phyloP scores from a whole-genome alignment of 2,329 filamentous ascomycete genomes.

The Colletotrichum horii region DNA sequence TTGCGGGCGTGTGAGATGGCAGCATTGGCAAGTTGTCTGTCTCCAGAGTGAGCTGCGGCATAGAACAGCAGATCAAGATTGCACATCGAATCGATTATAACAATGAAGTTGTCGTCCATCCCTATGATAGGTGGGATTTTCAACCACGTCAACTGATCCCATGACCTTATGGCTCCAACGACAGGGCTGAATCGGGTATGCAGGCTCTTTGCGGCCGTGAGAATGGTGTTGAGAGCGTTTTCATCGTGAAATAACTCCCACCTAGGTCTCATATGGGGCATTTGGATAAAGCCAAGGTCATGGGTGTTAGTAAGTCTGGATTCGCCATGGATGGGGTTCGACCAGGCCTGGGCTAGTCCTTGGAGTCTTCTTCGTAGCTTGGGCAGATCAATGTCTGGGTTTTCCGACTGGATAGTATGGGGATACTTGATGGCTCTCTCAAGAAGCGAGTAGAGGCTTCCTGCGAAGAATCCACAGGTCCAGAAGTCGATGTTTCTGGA shows the following conservation, averaged over 20 bases:
- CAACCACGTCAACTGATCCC: conserved; percentile 24
- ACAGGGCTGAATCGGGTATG: background rate
- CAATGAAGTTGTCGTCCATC: conserved; percentile 34
- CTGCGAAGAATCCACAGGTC: conserved; percentile 39
- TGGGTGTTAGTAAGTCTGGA: conserved; percentile 53
- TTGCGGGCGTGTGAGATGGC: conserved; percentile 44
- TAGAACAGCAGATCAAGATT: conserved; percentile 44
- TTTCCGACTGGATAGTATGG: background rate
- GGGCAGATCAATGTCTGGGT: background rate
- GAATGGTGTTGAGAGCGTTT: conserved; percentile 40
- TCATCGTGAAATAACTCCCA: conserved; percentile 49
- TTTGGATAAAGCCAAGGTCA: conserved; percentile 59
- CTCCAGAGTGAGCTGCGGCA: conserved; percentile 35
- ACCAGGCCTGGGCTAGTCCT: conserved; percentile 32
- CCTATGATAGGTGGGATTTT: conserved; percentile 30
- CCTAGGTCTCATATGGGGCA: conserved; percentile 49
- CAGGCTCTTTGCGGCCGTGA: conserved; percentile 31
- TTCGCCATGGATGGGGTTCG: conserved; percentile 40
- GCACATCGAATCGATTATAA: conserved; percentile 49
- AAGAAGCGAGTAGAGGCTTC: conserved; percentile 36
- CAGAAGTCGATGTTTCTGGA: conserved; percentile 9
- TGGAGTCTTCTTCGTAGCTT: background rate
- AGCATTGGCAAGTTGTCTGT: conserved; percentile 34
- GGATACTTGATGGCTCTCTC: conserved; percentile 32
- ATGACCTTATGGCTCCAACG: background rate